Conservation (phyloP, 2,329 filamentous ascomycete species). For the Sporothrix dimorphospora region DNA sequence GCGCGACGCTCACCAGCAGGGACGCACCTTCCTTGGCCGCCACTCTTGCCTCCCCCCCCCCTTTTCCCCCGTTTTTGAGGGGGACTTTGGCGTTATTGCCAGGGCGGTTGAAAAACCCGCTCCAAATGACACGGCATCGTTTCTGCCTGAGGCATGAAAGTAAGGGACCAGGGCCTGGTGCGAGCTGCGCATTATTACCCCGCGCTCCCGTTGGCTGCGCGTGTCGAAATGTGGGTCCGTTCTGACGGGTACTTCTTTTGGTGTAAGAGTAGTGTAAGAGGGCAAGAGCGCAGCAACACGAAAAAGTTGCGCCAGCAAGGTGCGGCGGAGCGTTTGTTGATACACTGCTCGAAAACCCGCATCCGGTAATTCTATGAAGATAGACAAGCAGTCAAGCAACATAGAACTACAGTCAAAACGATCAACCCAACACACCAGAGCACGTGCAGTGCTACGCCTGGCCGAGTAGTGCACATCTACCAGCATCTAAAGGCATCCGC, state of each 20-base stretch:
- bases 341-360: background rate
- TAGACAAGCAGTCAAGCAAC: background rate
- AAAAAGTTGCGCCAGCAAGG: background rate
- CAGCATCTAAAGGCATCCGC: background rate
- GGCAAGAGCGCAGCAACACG: background rate
- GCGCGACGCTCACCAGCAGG: constrained; percentile 29
- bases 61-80: constrained; percentile 27
- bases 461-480: background rate
- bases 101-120: background rate
- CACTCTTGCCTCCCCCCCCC: background rate
- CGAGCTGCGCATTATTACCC: constrained; percentile 17
- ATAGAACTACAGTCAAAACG: no score
- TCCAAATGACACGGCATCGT: constrained; percentile 2
- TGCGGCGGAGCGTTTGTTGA: background rate
- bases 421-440: background rate
- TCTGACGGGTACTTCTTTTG: background rate
- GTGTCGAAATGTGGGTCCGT: constrained; percentile 10
- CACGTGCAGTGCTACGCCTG: background rate
- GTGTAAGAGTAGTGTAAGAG: background rate
- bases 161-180: background rate
- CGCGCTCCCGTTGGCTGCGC: constrained; percentile 29
- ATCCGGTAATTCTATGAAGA: background rate
- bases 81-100: constrained; percentile 21
- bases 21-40: constrained; percentile 6
- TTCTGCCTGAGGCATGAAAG: constrained; percentile 30